Conservation (phyloP, 2,329 filamentous ascomycete genomes). For the Shiraia bambusicola region DNA sequence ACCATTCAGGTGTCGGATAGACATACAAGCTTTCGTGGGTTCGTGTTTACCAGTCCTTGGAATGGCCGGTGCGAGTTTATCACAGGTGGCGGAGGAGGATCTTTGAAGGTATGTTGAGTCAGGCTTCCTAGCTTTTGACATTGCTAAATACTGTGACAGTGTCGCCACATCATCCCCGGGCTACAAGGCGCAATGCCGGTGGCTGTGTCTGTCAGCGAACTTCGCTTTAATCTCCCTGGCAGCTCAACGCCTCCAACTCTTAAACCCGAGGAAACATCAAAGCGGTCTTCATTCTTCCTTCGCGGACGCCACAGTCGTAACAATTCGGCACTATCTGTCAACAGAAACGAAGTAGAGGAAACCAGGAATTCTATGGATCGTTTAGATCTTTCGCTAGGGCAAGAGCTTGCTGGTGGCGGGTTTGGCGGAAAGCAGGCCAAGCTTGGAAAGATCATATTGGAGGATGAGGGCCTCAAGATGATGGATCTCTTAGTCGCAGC, state of each 20-base stretch:
- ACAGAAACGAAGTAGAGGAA: conserved; percentile 19
- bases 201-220: conserved; percentile 68
- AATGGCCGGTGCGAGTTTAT: conserved; percentile 82
- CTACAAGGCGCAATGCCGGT: conserved; percentile 35
- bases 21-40: conserved; percentile 60
- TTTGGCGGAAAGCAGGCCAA: conserved; percentile 85
- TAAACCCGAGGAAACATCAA: conserved; percentile 33
- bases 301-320: conserved; percentile 32
- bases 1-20: conserved; percentile 46
- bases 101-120: conserved; percentile 53
- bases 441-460: conserved; percentile 87
- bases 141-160: conserved; percentile 42
- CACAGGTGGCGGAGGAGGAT: conserved; percentile 73
- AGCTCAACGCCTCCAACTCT: conserved; percentile 40
- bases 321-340: conserved; percentile 30
- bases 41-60: conserved; percentile 84
- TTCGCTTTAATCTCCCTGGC: conserved; percentile 84
- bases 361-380: conserved; percentile 45
- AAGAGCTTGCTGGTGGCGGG: conserved; percentile 83
- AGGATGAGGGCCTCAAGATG: conserved; percentile 92
- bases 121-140: neutral
- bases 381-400: conserved; percentile 74
- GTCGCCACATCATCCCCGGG: conserved; percentile 67
- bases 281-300: conserved; percentile 41
- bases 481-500: conserved; percentile 87